Evolutionary conservation across 768 basidiomycete genomes (phyloP).

Genomic region (Sarcodon aspratus): DNA sequence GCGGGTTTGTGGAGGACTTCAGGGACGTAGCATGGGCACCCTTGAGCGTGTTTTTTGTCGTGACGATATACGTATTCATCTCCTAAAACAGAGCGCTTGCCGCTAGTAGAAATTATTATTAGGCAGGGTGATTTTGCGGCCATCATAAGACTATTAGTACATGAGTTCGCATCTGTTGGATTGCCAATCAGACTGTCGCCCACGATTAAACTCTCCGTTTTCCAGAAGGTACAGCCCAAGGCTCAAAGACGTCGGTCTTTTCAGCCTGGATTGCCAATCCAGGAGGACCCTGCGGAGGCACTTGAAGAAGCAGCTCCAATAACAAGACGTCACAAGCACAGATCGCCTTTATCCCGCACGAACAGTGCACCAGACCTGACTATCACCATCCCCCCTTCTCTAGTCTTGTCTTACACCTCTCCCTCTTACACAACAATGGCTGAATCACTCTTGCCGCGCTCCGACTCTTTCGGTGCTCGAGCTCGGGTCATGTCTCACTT

Average conservation of each 20-base stretch:
- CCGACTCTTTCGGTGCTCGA: background rate
- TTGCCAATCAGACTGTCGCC: no score
- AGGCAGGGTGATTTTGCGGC: no score
- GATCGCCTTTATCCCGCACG: slow-evolving; percentile 52
- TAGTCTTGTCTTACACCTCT: slow-evolving; percentile 53
- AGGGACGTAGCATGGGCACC: slow-evolving; percentile 26
- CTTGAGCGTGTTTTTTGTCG: slow-evolving; percentile 16
- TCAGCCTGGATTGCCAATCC: no score
- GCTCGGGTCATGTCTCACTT: background rate
- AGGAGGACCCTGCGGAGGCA: no score
- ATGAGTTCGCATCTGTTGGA: no score
- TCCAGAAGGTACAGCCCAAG: no score
- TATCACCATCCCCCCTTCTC: slow-evolving; percentile 46
- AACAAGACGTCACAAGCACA: slow-evolving; percentile 18
- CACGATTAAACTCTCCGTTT: no score
- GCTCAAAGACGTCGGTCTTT: no score
- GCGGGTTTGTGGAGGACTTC: slow-evolving; percentile 20
- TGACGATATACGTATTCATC: background rate
- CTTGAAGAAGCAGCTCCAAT: no score
- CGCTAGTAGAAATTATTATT: no score
- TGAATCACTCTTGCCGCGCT: background rate
- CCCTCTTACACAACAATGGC: slow-evolving; percentile 34
- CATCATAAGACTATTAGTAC: no score
- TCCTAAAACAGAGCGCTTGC: no score
- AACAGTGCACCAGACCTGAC: slow-evolving; percentile 31